Evolutionary conservation across 352 stramenopile species (phyloP), one percentile per base, ranked within the genome.

Genomic region (Phytophthora quininea): DNA sequence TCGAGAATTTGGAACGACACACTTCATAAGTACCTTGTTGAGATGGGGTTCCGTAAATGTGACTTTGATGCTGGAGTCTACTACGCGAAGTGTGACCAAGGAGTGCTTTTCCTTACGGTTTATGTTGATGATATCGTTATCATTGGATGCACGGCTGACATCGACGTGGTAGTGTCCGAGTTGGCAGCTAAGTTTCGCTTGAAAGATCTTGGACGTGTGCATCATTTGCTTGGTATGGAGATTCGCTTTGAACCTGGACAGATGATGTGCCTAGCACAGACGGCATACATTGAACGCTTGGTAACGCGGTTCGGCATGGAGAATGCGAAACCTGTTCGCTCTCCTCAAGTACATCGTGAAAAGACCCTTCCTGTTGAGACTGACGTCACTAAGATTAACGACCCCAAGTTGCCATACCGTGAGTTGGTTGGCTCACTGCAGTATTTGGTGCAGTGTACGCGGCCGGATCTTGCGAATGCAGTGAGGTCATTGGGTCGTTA

Each of bases 91-190:
- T 30, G 9, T 58, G 46, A 31, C 1, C 9, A 53, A 0, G 53
- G 38, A 57, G 49, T 42, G 7, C 57, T 68, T 14, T 62, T 68
- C 29, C 27, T 68, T 12, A 67, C 60, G 24, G 3, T 58, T 0
- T 62, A 67, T 15, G 52, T 67, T 15, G 52, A 62, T 45, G 61
- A 62, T 12, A 58, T 68, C 40, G 61, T 58, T 2, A 58, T 62
- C 53, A 53, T 52, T 3, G 43, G 51, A 1, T 47, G 15, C 1
- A 50, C 2, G 1, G 53, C 58, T 19, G 56, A 54, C 31, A 63
- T 30, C 35, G 9, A 62, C 19, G 15, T 62, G 1, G 61, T 69
- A 9, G 4, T 67, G 8, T 3, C 2, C 37, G 33, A 62, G 10
- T 38, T 69, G 1, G 32, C 19, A 14, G 51, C 31, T 7, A 59